A percentile compares a stretch with the other conserved stretches of the same genome.
phyloP scores from a whole-genome alignment of 495 filamentous ascomycete species.

The Trypethelium eluteriae region DNA sequence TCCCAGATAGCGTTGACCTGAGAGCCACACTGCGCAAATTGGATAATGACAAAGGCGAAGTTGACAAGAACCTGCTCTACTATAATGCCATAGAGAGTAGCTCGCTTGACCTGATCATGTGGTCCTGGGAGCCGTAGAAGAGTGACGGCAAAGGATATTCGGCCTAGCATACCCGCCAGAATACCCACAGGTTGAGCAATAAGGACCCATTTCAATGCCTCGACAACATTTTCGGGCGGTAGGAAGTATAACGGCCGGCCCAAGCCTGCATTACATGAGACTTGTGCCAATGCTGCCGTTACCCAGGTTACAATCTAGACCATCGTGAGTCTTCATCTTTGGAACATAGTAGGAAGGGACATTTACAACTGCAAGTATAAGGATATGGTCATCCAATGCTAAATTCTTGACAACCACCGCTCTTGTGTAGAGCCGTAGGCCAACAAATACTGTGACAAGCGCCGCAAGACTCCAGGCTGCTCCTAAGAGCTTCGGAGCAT shows the following conservation, averaged over 20 bases:
- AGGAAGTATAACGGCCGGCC: background rate
- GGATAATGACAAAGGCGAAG: background rate
- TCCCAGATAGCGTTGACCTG: background rate
- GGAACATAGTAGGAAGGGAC: background rate
- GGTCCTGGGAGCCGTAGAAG: background rate
- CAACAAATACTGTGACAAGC: background rate
- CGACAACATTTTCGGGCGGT: background rate
- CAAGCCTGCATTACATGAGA: background rate
- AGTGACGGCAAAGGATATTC: background rate
- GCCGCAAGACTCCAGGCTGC: background rate
- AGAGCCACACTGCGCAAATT: background rate
- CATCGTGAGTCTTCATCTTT: background rate
- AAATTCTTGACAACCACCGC: background rate
- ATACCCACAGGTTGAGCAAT: background rate
- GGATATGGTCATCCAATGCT: background rate
- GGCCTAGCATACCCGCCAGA: background rate
- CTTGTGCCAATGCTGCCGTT: background rate
- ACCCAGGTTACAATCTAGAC: background rate
- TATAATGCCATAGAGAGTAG: background rate
- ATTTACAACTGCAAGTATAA: background rate
- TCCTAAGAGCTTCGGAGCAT: slow-evolving; percentile 1
- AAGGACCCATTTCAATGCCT: background rate
- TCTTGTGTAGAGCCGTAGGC: slow-evolving; percentile 2
- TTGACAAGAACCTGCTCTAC: background rate
- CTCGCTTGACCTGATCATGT: background rate